A percentile compares a stretch with the other conserved stretches of the same genome.
phyloP scores from a whole-genome alignment of 2,329 filamentous ascomycete genomes.

The Amylocarpus encephaloides region DNA sequence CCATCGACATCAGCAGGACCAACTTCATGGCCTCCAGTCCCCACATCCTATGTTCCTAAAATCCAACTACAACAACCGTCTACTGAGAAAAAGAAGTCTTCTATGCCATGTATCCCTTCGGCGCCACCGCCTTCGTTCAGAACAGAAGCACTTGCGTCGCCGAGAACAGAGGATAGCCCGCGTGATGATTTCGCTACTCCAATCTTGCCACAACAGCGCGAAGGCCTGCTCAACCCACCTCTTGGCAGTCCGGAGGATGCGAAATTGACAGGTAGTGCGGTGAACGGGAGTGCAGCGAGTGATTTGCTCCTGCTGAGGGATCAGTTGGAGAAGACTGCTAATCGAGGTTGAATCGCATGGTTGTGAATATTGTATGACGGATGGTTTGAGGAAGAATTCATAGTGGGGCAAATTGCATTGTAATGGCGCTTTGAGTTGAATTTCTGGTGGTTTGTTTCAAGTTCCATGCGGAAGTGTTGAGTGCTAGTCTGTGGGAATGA shows the following conservation, averaged over 20 bases:
- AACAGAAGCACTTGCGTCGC: conserved; percentile 6
- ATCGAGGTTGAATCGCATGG: no score
- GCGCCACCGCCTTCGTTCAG: conserved; percentile 8
- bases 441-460: no score
- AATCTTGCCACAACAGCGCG: conserved; percentile 11
- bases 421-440: no score
- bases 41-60: background rate
- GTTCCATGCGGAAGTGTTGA: no score
- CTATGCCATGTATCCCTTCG: conserved; percentile 8
- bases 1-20: conserved; percentile 15
- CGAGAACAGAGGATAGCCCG: background rate
- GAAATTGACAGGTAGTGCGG: conserved; percentile 40
- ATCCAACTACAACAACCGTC: conserved; percentile 10
- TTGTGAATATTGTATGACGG: no score
- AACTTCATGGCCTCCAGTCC: conserved; percentile 4
- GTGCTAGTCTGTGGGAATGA: no score
- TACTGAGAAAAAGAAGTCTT: conserved; percentile 1
- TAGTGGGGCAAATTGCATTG: no score
- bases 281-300: conserved; percentile 45
- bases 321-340: no score
- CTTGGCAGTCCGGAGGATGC: conserved; percentile 2
- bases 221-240: conserved; percentile 8
- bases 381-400: no score
- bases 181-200: conserved; percentile 11
- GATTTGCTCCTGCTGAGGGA: conserved; percentile 37